Percentiles rank a stretch among this genome's conserved stretches.
phyloP scores from a whole-genome alignment of 225 moss, liverwort and hornwort genomes.

The Thuidium tamariscinum region DNA sequence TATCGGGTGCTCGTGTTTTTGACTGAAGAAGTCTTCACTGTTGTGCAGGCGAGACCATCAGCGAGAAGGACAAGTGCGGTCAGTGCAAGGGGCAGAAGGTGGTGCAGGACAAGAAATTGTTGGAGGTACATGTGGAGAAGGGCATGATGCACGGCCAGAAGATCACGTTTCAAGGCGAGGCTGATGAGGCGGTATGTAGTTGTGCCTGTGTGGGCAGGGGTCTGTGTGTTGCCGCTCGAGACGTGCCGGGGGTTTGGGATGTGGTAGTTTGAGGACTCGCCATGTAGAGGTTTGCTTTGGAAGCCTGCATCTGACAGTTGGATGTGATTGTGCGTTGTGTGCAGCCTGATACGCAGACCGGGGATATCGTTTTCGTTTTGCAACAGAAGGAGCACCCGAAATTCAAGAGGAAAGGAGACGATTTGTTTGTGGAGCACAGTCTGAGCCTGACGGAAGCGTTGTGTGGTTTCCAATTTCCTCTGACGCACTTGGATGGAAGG shows the following conservation, averaged over 20 bases:
- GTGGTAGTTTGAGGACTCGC: not conserved
- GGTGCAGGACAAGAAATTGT: conserved; percentile 79
- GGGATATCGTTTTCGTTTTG: conserved; percentile 86
- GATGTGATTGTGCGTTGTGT: not conserved
- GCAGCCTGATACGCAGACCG: conserved; percentile 82
- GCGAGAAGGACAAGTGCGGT: conserved; percentile 81
- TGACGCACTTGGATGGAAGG: conserved; percentile 73
- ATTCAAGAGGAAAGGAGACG: conserved; percentile 85
- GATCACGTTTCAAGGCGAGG: conserved; percentile 89
- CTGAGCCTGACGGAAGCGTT: conserved; percentile 75
- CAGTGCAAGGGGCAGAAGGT: conserved; percentile 95
- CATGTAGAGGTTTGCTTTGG: no score
- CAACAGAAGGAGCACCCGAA: conserved; percentile 84
- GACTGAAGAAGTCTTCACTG: not conserved
- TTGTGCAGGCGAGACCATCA: conserved; percentile 66
- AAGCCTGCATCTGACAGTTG: not conserved
- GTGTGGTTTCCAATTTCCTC: conserved; percentile 82
- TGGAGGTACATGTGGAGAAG: conserved; percentile 96
- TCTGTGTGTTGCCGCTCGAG: not conserved
- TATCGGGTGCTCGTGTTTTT: not conserved
- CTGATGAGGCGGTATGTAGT: conserved; percentile 72
- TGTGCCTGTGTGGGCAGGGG: not conserved
- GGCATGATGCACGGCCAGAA: conserved; percentile 81
- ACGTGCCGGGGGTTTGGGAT: no score
- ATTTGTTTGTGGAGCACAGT: conserved; percentile 73